These are phyloP conservation scores for Pseudogymnoascus sp. DNA, from an alignment of 2,329 filamentous ascomycete species.

Conservation along the genomic window DNA sequence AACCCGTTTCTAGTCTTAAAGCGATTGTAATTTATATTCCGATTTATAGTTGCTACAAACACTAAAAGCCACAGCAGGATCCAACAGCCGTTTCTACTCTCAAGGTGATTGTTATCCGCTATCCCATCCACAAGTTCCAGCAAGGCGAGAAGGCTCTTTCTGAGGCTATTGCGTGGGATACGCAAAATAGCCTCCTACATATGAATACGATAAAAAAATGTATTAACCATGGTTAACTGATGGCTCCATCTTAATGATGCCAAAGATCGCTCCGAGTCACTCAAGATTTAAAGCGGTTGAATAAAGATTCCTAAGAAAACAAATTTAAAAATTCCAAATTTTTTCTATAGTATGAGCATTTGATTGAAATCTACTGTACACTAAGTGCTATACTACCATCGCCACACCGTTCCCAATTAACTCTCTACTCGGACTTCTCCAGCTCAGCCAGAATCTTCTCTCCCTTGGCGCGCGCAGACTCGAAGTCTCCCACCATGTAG, in stretches of 20 bases:
- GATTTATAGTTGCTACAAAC: too few species aligned
- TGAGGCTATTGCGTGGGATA: not conserved
- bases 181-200: not conserved
- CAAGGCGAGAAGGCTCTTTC: not conserved
- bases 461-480: slow-evolving; percentile 88
- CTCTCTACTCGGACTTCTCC: slow-evolving; percentile 41
- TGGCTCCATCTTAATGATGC: too few species aligned
- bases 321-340: slow-evolving; percentile 5
- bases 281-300: not conserved
- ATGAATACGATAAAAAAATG: not conserved
- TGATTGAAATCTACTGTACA: slow-evolving; percentile 8
- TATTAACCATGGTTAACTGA: not conserved
- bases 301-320: not conserved
- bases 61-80: not conserved
- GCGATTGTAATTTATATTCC: not conserved
- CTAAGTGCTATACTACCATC: slow-evolving; percentile 8
- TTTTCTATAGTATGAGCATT: slow-evolving; percentile 8
- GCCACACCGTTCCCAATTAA: slow-evolving; percentile 7
- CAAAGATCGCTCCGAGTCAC: not conserved
- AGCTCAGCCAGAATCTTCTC: slow-evolving; percentile 99
- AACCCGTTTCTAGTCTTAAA: not conserved
- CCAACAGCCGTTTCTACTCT: not conserved
- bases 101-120: not conserved
- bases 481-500: slow-evolving; percentile 98
- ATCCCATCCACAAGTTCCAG: not conserved